These are phyloP conservation scores for Neurospora pannonica DNA, from an alignment of 495 filamentous ascomycete species.

Conservation along the genomic window DNA sequence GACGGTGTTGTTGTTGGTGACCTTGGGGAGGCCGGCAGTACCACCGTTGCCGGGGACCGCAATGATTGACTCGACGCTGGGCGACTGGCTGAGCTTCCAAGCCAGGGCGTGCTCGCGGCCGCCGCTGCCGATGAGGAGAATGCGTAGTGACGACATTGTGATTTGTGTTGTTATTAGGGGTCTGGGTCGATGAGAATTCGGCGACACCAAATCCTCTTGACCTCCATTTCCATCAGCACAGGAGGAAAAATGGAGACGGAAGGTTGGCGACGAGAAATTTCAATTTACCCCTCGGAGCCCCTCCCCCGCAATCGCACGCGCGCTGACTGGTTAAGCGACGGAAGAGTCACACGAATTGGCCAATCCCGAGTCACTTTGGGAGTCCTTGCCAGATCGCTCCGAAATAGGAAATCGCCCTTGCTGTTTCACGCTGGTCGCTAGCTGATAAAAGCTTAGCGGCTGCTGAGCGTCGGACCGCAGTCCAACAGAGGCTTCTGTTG, in stretches of 20 bases:
- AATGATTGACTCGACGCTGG: slow-evolving; percentile 54
- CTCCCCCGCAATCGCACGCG: slow-evolving; percentile 24
- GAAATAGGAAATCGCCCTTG: neutral
- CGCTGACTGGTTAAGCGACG: slow-evolving; percentile 1
- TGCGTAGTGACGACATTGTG: slow-evolving; percentile 32
- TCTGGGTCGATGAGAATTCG: slow-evolving; percentile 1
- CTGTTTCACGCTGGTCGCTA: neutral
- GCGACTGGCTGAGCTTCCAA: slow-evolving; percentile 85
- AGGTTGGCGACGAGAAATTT: slow-evolving; percentile 15
- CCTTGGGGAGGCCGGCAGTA: slow-evolving; percentile 62
- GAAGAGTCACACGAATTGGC: neutral
- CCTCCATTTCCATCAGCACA: slow-evolving; percentile 3
- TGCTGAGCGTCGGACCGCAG: neutral
- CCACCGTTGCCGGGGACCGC: slow-evolving; percentile 82
- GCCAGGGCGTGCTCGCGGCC: slow-evolving; percentile 91
- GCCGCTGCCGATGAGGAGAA: slow-evolving; percentile 87
- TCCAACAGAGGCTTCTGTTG: neutral
- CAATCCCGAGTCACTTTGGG: neutral
- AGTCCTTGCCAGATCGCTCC: neutral
- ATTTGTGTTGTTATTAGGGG: neutral
- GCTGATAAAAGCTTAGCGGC: neutral
- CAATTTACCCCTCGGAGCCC: slow-evolving; percentile 10
- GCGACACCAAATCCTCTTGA: neutral
- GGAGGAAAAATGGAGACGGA: slow-evolving; percentile 12
- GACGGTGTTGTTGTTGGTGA: slow-evolving; percentile 58